These are phyloP conservation scores for Seminavis robusta DNA, from an alignment of 108 stramenopile species.

Conservation along the genomic window DNA sequence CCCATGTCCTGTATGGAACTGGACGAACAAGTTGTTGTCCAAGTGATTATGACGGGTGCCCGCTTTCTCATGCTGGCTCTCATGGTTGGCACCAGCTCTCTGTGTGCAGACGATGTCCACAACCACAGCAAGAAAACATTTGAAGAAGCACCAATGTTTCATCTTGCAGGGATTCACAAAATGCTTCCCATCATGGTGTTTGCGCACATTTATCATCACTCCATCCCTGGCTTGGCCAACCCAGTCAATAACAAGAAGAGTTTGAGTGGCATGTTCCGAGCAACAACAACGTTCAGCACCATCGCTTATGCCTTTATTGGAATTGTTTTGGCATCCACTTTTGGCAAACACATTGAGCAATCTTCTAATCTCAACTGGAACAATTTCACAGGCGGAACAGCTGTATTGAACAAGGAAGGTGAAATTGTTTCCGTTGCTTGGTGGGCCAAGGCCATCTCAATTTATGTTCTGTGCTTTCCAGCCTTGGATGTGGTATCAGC, in stretches of 20 bases:
- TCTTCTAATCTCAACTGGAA: conserved; percentile 42
- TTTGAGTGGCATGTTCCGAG: conserved; percentile 17
- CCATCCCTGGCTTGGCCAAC: conserved; percentile 34
- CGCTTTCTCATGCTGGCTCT: conserved; percentile 21
- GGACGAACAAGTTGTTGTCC: conserved; percentile 41
- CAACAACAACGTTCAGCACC: conserved; percentile 17
- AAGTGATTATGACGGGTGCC: conserved; percentile 32
- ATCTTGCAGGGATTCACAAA: conserved; percentile 16
- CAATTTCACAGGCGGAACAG: conserved; percentile 27
- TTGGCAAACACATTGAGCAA: conserved; percentile 34
- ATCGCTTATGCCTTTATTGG: conserved; percentile 29
- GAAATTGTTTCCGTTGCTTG: conserved; percentile 5
- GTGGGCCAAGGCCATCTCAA: conserved; percentile 18
- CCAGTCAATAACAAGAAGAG: conserved; percentile 31
- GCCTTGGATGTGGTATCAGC: conserved; percentile 35
- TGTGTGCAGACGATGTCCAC: conserved; percentile 5
- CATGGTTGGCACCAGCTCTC: conserved; percentile 11
- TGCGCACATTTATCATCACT: conserved; percentile 44
- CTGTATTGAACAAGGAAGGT: conserved; percentile 16
- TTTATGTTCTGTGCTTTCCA: conserved; percentile 37
- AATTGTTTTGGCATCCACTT: conserved; percentile 16
- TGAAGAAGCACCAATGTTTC: conserved; percentile 1
- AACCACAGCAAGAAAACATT: not conserved
- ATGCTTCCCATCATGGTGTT: conserved; percentile 42
- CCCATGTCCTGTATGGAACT: conserved; percentile 45